These are phyloP conservation scores for Canariomyces notabilis DNA, from an alignment of 2,329 filamentous ascomycete species.

Conservation along the genomic window DNA sequence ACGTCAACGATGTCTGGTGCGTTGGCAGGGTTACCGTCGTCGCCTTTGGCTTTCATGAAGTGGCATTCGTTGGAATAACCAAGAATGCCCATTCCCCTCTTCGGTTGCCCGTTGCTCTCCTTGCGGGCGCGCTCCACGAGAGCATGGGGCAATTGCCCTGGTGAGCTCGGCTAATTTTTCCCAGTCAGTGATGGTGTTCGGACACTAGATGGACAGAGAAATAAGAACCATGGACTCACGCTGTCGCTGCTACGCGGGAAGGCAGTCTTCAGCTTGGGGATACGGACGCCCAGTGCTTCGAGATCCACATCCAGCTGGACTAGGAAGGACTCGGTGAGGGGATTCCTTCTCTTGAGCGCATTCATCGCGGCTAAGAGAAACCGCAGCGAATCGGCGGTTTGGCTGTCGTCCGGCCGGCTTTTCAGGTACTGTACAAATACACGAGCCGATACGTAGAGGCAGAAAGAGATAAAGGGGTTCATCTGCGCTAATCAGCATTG, in stretches of 20 bases:
- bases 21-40: slow-evolving; percentile 37
- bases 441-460: slow-evolving; percentile 88
- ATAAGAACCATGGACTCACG: slow-evolving; percentile 35
- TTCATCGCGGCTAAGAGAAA: slow-evolving; percentile 90
- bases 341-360: slow-evolving; percentile 80
- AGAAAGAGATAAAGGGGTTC: slow-evolving; percentile 94
- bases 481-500: slow-evolving; percentile 51
- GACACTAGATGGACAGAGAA: not conserved
- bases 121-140: not conserved
- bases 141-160: slow-evolving; percentile 1
- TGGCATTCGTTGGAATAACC: slow-evolving; percentile 42
- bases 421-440: slow-evolving; percentile 98
- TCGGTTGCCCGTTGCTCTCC: not conserved
- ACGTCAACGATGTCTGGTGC: slow-evolving; percentile 38
- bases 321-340: slow-evolving; percentile 88
- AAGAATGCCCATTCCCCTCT: slow-evolving; percentile 21
- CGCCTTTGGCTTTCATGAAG: slow-evolving; percentile 37
- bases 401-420: slow-evolving; percentile 78
- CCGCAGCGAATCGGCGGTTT: slow-evolving; percentile 73
- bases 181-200: slow-evolving; percentile 15
- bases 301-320: slow-evolving; percentile 91
- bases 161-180: slow-evolving; percentile 17
- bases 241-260: slow-evolving; percentile 50
- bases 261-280: slow-evolving; percentile 51
- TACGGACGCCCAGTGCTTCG: slow-evolving; percentile 62